These are phyloP conservation scores for Coix lacrymajobi DNA, from an alignment of 176 grass and related monocot species.

Conservation along the genomic window DNA sequence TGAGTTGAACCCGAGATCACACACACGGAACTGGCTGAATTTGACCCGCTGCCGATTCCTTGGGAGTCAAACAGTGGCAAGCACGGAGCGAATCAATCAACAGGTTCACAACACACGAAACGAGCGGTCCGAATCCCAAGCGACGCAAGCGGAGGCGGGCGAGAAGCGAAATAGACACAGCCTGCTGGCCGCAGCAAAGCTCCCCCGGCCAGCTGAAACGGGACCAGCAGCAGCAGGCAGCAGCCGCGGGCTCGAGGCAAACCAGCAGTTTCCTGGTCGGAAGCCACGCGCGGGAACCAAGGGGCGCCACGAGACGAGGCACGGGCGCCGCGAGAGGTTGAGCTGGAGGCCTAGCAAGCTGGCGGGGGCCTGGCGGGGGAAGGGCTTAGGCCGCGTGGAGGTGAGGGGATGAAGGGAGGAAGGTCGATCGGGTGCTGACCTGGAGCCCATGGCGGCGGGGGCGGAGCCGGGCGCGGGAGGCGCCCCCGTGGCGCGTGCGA, in stretches of 20 bases:
- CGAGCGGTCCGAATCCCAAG: neutral
- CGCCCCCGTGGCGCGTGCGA: neutral
- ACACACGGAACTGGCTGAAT: neutral
- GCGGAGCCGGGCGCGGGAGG: neutral
- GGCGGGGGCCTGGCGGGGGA: neutral
- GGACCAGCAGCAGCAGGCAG: too few species aligned
- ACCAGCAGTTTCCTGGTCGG: neutral
- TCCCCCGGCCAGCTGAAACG: neutral
- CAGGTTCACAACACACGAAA: neutral
- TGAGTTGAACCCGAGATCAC: neutral
- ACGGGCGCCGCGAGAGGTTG: neutral
- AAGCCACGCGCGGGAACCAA: neutral
- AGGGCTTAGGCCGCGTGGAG: neutral
- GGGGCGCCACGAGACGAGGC: neutral
- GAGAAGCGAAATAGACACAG: neutral
- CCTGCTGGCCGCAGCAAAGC: neutral
- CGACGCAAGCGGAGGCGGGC: neutral
- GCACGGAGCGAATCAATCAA: neutral
- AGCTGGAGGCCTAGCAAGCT: neutral
- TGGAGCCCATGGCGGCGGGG: neutral
- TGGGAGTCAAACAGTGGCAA: neutral
- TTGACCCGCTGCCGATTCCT: neutral
- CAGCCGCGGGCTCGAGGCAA: too few species aligned
- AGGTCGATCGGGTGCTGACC: conserved; percentile 11
- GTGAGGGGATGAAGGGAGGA: neutral